Conservation (phyloP, 176 grass and related monocot genomes). For the Ananas comosus region DNA sequence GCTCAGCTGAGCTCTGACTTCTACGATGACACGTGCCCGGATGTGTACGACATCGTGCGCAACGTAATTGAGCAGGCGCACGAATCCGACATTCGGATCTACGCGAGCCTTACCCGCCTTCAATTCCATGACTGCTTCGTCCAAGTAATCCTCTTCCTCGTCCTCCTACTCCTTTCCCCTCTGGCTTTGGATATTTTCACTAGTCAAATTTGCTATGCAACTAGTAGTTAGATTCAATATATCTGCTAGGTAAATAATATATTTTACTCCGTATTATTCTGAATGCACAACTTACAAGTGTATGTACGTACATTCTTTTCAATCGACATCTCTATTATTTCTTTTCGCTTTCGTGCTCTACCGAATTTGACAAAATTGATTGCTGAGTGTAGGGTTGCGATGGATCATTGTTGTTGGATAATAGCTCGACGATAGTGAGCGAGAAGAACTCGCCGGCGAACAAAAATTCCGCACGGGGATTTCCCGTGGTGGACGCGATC, state of each 20-base stretch:
- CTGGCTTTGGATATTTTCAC: too few relatives aligned
- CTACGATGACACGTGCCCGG: conserved; percentile 50
- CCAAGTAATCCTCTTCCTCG: conserved; percentile 18
- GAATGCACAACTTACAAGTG: too few relatives aligned
- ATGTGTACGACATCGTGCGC: conserved; percentile 45
- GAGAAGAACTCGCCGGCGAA: conserved; percentile 8
- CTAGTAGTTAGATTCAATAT: too few relatives aligned
- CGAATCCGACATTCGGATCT: conserved; percentile 41
- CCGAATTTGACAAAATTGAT: too few relatives aligned
- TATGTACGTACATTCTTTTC: too few relatives aligned
- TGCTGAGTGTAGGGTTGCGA: conserved; percentile 14
- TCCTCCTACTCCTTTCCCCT: background rate
- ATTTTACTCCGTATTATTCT: too few relatives aligned
- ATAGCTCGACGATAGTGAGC: background rate
- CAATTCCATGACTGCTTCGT: conserved; percentile 96
- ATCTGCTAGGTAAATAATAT: too few relatives aligned
- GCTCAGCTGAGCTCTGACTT: conserved; percentile 42
- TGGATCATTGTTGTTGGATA: conserved; percentile 10
- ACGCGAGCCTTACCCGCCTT: conserved; percentile 64
- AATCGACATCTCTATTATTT: too few relatives aligned
- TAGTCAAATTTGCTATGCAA: too few relatives aligned
- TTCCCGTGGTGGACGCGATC: conserved; percentile 10
- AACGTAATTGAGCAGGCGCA: conserved; percentile 43
- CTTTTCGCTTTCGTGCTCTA: too few relatives aligned
- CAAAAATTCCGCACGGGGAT: conserved; percentile 2